Evolutionary conservation across 495 filamentous ascomycete genomes (phyloP).

Genomic region (Neurospora discreta): DNA sequence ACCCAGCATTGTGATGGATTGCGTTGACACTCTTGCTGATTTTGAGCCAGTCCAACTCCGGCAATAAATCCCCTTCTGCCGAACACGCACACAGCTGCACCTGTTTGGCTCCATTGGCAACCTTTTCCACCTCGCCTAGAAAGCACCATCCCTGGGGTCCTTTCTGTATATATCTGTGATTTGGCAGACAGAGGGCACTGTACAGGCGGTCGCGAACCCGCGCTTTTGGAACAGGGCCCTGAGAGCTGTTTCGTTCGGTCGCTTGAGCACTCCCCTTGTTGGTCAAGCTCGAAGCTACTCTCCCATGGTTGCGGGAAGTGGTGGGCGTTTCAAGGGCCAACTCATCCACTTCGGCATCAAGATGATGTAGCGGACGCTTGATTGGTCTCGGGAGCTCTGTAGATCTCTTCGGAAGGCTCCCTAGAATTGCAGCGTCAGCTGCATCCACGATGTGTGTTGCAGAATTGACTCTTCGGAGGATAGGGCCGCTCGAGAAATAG

Average conservation of each 20-base stretch:
- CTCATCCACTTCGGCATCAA: constrained; percentile 3
- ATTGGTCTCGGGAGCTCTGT: not conserved
- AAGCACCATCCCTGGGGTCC: not conserved
- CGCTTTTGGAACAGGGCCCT: not conserved
- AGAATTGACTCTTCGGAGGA: not conserved
- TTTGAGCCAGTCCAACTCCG: constrained; percentile 11
- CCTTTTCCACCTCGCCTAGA: not conserved
- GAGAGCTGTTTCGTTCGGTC: constrained; percentile 1
- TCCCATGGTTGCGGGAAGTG: not conserved
- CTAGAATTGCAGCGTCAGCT: constrained; percentile 8
- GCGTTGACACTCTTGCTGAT: constrained; percentile 3
- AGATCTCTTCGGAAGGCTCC: not conserved
- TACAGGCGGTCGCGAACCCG: not conserved
- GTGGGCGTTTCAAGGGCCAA: not conserved
- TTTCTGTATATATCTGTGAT: not conserved
- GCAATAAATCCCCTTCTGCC: not conserved
- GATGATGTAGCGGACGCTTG: constrained; percentile 1
- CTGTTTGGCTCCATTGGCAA: not conserved
- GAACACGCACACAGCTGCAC: constrained; percentile 11
- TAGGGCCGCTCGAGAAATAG: not conserved
- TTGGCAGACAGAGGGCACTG: constrained; percentile 8
- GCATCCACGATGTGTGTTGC: not conserved
- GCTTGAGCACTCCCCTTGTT: not conserved
- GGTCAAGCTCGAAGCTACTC: not conserved
- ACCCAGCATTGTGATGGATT: not conserved